A percentile compares a stretch with the other conserved stretches of the same genome.
These are phyloP conservation scores for Nicotiana knightiana DNA, from an alignment of 257 asterid species.

Conservation along the genomic window DNA sequence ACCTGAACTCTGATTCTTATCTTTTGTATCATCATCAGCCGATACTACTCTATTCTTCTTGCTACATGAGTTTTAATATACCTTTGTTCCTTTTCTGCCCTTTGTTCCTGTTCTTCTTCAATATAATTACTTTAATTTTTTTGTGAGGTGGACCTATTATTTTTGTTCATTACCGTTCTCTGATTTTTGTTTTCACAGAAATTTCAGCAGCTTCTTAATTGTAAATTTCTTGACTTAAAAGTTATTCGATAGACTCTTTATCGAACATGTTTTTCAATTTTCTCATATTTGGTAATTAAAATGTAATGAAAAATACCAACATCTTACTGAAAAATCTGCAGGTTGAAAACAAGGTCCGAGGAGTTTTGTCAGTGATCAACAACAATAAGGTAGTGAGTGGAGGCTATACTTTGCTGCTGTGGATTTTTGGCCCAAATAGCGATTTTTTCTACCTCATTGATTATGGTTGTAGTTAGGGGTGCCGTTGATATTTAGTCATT, in stretches of 20 bases:
- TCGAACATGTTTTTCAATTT: no score
- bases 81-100: no score
- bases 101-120: no score
- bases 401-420: slow-evolving; percentile 37
- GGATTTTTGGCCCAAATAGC: slow-evolving; percentile 72
- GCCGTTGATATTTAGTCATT: no score
- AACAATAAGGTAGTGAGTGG: slow-evolving; percentile 43
- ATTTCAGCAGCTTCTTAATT: no score
- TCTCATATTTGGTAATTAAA: no score
- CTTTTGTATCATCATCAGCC: background rate
- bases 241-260: no score
- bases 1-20: background rate
- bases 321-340: slow-evolving; percentile 2
- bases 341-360: slow-evolving; percentile 42
- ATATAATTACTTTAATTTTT: no score
- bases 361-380: slow-evolving; percentile 39
- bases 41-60: background rate
- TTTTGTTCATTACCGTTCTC: no score
- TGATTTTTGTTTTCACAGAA: no score
- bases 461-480: slow-evolving; percentile 23
- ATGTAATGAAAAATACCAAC: background rate
- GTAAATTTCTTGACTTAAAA: no score
- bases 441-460: slow-evolving; percentile 40
- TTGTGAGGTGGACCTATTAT: no score
- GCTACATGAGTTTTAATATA: background rate